phyloP scores from a whole-genome alignment of 306 rosid species.

The Astragalus glycyphyllos region DNA sequence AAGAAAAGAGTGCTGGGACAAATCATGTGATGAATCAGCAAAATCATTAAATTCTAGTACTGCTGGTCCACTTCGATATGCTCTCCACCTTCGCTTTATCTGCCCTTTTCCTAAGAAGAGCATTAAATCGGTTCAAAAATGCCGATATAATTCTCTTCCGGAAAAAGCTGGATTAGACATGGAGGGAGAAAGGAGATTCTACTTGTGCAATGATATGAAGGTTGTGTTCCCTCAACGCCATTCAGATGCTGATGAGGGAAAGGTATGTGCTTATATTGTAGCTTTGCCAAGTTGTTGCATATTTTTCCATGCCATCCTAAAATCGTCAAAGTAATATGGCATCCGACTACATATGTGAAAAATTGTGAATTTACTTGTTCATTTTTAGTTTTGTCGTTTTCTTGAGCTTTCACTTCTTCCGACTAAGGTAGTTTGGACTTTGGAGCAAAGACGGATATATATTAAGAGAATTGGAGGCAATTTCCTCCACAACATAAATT shows the following conservation, averaged over 20 bases:
- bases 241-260: constrained; percentile 96
- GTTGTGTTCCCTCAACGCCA: constrained; percentile 98
- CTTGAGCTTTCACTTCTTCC: constrained; percentile 25
- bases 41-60: constrained; percentile 53
- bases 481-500: no score
- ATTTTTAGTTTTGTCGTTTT: constrained; percentile 17
- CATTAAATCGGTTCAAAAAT: constrained; percentile 57
- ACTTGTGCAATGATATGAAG: constrained; percentile 83
- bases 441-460: no score
- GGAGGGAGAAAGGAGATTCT: constrained; percentile 79
- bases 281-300: constrained; percentile 21
- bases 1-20: constrained; percentile 56
- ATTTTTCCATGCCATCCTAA: not conserved
- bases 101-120: constrained; percentile 77
- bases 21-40: constrained; percentile 56
- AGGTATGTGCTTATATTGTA: constrained; percentile 63
- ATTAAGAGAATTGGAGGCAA: no score
- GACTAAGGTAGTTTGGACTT: not conserved
- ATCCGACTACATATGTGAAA: constrained; percentile 17
- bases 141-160: constrained; percentile 57
- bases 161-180: constrained; percentile 55
- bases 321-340: constrained; percentile 11
- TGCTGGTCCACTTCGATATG: constrained; percentile 84
- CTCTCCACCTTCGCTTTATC: constrained; percentile 91
- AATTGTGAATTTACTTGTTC: constrained; percentile 8